Conservation (phyloP, 495 filamentous ascomycete genomes). For the Parachaetomium inaequale region DNA sequence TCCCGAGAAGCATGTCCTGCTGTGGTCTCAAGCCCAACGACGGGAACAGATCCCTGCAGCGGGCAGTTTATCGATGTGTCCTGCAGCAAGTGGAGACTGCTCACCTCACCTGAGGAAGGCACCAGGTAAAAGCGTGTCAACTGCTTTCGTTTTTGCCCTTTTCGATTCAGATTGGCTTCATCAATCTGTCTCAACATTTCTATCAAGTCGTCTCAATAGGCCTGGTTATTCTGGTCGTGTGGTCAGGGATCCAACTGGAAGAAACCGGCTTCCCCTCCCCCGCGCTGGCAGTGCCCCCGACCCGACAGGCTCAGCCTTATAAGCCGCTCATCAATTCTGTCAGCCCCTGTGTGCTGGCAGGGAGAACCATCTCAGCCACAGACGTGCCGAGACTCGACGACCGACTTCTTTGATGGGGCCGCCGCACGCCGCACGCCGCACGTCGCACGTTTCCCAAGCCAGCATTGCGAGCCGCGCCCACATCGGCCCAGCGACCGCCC, state of each 20-base stretch:
- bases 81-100: neutral
- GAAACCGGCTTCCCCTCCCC: neutral
- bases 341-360: constrained; percentile 21
- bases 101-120: constrained; percentile 1
- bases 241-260: neutral
- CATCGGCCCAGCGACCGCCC: neutral
- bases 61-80: no score
- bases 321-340: constrained; percentile 18
- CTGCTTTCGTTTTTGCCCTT: neutral
- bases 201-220: neutral
- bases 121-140: neutral
- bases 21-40: no score
- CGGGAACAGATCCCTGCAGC: neutral
- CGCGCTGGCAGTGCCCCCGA: constrained; percentile 17
- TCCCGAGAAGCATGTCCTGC: no score
- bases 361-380: constrained; percentile 25
- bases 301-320: constrained; percentile 28
- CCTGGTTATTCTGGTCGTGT: neutral
- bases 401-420: constrained; percentile 7
- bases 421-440: no score
- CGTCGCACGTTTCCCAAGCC: constrained; percentile 7
- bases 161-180: neutral
- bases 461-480: constrained; percentile 19
- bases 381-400: neutral
- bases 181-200: no score